Evolutionary conservation across 305 asterid genomes (phyloP).

Genomic region (Fraxinus floribunda): DNA sequence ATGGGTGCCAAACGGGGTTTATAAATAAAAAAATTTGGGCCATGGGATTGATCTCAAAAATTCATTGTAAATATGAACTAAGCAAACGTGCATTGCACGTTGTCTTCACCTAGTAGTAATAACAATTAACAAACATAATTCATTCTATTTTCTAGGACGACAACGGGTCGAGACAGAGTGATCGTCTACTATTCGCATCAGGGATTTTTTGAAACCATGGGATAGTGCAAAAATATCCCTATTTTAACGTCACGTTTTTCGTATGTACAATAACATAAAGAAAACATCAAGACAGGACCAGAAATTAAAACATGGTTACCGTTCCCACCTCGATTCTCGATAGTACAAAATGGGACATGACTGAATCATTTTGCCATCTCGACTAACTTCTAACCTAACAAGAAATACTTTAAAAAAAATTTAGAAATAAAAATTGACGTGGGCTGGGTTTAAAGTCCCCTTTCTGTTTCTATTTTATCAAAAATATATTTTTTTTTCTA

Average conservation of each 20-base stretch:
- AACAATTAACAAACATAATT: background rate
- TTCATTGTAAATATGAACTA: no score
- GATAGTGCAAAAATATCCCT: background rate
- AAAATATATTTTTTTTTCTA: no score
- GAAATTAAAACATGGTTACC: no score
- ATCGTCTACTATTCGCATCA: background rate
- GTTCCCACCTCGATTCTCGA: background rate
- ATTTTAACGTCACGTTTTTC: background rate
- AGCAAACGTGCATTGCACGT: no score
- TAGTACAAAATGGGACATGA: no score
- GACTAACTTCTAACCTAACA: background rate
- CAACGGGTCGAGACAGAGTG: background rate
- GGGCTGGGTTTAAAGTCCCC: conserved; percentile 7
- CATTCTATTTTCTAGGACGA: background rate
- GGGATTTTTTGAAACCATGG: background rate
- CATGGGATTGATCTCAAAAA: no score
- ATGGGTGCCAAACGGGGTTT: no score
- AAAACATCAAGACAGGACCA: background rate
- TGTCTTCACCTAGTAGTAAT: no score
- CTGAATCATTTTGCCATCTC: background rate
- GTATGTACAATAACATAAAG: no score
- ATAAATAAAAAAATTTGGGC: no score
- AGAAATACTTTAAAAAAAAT: background rate
- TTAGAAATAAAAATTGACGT: background rate
- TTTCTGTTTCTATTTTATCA: no score